Conservation (phyloP, 768 basidiomycete genomes). For the Phlegmacium glaucopus region DNA sequence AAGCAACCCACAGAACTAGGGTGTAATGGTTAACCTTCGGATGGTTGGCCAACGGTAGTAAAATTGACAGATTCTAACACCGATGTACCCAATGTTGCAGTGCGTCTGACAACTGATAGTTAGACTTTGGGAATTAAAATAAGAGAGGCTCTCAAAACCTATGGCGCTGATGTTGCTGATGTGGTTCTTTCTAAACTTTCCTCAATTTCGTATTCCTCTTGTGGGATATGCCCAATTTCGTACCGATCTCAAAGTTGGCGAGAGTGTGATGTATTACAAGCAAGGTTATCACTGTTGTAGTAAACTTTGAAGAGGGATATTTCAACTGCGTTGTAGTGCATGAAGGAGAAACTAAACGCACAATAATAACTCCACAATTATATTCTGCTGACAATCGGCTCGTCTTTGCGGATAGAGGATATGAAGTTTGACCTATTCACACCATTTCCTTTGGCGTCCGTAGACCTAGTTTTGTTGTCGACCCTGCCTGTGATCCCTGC, state of each 20-base stretch:
- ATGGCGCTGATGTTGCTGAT: conserved; percentile 86
- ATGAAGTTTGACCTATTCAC: conserved; percentile 24
- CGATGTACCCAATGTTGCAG: conserved; percentile 74
- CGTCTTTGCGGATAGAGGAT: conserved; percentile 42
- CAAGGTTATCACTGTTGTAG: conserved; percentile 79
- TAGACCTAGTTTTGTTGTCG: too few relatives aligned
- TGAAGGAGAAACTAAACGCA: conserved; percentile 29
- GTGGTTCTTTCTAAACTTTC: conserved; percentile 81
- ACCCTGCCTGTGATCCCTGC: too few relatives aligned
- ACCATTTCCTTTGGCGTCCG: not conserved
- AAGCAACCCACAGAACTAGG: conserved; percentile 61
- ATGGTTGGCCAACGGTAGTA: conserved; percentile 60
- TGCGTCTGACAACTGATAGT: too few relatives aligned
- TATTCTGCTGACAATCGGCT: conserved; percentile 66
- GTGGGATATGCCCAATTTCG: conserved; percentile 54
- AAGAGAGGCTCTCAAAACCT: too few relatives aligned
- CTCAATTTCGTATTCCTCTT: conserved; percentile 66
- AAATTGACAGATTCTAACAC: conserved; percentile 63
- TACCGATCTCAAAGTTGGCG: conserved; percentile 51
- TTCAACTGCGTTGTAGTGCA: not conserved
- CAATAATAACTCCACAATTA: conserved; percentile 83
- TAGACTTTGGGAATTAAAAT: too few relatives aligned
- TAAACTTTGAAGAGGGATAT: conserved; percentile 48
- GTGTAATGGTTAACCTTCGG: conserved; percentile 73
- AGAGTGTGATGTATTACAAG: conserved; percentile 69